Percentiles rank a stretch among this genome's conserved stretches.
phyloP scores from a whole-genome alignment of 2,329 filamentous ascomycete species.

The Dactylella cylindrospora region DNA sequence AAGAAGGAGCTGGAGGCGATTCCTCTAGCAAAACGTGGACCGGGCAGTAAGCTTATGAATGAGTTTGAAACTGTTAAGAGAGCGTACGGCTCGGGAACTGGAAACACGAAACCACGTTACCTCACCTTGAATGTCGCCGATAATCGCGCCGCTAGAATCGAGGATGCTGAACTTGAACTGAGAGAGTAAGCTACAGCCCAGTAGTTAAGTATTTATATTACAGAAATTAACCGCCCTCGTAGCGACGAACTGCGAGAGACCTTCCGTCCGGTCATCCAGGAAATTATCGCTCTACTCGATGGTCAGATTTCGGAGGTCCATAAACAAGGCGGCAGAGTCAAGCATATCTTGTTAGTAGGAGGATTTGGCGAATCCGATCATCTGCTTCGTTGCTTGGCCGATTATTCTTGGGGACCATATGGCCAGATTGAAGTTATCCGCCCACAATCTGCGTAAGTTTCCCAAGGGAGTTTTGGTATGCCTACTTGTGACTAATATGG shows the following conservation, averaged over 20 bases:
- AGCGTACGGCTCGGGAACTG: constrained; percentile 18
- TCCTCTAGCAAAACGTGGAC: constrained; percentile 34
- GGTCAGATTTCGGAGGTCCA: constrained; percentile 31
- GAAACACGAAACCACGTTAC: constrained; percentile 28
- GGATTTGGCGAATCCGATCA: constrained; percentile 40
- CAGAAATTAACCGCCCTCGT: not conserved
- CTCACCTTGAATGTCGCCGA: constrained; percentile 35
- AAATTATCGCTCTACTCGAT: constrained; percentile 27
- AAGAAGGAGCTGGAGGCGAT: constrained; percentile 69
- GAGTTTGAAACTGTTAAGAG: constrained; percentile 43
- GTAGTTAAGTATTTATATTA: not conserved
- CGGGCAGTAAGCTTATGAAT: constrained; percentile 40
- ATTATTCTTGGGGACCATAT: constrained; percentile 18
- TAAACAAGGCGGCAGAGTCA: constrained; percentile 36
- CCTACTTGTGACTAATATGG: not conserved
- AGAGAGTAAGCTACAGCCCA: constrained; percentile 14
- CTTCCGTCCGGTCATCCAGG: constrained; percentile 25
- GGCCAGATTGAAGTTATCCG: constrained; percentile 32
- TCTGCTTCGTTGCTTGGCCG: constrained; percentile 23
- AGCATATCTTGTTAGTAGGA: constrained; percentile 36
- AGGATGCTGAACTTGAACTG: constrained; percentile 38
- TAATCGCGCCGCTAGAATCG: constrained; percentile 19
- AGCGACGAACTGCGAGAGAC: constrained; percentile 43
- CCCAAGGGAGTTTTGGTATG: not conserved
- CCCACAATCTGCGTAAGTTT: constrained; percentile 25